Conservation (phyloP, 2,329 filamentous ascomycete species). For the Fusarium sp. region DNA sequence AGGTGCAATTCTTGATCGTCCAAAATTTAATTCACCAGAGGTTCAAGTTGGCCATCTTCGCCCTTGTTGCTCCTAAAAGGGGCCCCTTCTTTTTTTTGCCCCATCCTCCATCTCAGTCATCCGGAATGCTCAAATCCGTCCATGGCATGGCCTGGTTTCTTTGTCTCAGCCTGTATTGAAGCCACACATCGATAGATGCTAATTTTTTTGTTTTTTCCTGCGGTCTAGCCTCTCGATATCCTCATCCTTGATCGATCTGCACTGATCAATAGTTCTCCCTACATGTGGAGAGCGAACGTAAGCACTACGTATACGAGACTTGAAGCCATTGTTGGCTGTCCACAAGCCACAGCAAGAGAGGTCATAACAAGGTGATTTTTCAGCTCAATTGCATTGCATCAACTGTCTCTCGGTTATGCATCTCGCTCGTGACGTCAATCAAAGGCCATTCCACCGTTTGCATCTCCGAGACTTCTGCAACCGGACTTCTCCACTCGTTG, state of each 20-base stretch:
- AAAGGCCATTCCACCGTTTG: neutral
- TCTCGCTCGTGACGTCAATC: neutral
- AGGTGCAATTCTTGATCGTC: neutral
- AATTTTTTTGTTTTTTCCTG: neutral
- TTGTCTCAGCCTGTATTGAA: neutral
- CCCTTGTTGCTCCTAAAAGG: neutral
- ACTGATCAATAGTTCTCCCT: neutral
- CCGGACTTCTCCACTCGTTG: neutral
- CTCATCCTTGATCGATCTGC: neutral
- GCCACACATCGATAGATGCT: neutral
- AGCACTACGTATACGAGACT: neutral
- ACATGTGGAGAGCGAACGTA: neutral
- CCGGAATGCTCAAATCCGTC: neutral
- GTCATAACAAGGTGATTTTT: neutral
- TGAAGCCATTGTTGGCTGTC: neutral
- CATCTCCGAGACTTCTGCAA: neutral
- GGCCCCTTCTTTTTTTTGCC: neutral
- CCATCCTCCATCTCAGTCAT: neutral
- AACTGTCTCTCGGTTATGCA: neutral
- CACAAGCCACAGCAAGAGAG: neutral
- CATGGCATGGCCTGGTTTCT: neutral
- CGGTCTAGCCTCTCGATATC: neutral
- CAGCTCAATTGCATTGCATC: neutral
- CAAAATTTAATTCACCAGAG: neutral
- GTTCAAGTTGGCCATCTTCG: neutral